Evolutionary conservation across 352 stramenopile genomes (phyloP), one percentile per base, ranked within the genome.

Genomic region (Globisporangium spiculum): DNA sequence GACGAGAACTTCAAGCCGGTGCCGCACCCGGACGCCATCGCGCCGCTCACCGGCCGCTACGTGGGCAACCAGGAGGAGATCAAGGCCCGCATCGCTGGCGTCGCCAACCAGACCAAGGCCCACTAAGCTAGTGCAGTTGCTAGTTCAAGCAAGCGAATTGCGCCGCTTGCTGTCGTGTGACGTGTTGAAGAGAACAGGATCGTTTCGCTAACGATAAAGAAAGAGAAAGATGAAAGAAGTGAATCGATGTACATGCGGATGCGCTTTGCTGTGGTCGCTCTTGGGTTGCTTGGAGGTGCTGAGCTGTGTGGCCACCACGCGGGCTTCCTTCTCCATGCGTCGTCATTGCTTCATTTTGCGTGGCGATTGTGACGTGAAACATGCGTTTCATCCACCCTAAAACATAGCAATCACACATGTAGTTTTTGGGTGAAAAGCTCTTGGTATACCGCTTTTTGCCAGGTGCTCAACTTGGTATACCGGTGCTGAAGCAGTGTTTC

Each of bases 1-100:
- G 97, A 99, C 81, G 97, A 99, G 67, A 93, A 99, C 84, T 84
- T 99, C 70, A 98, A 98, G 70, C 89, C 94, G 1, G 94, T 99
- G 72, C 86, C 84, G 32, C 92, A 99, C 78, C 75, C 88, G 44
- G 91, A 98, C 64, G 95, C 96, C 56, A 98, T 98, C 62, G 91
- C 70, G 46, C 88, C 86, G 1, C 77, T 99, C 55, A 81, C 76
- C 0, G 88, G 73, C 60, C 77, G 81, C 69, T 95, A 95, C 71
- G 74, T 95, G 20, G 97, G 97, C 73, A 96, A 99, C 84, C 94
- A 98, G 78, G 96, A 98, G 63, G 96, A 97, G 66, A 98, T 99
- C 80, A 94, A 96, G 74, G 91, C 87, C 6, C 89, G 97, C 68
- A 99, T 99, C 79, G 93, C 95, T 41, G 96, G 93, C 56, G 96